phyloP scores from a whole-genome alignment of 1,139 yeast species.

The Pichia sp. region DNA sequence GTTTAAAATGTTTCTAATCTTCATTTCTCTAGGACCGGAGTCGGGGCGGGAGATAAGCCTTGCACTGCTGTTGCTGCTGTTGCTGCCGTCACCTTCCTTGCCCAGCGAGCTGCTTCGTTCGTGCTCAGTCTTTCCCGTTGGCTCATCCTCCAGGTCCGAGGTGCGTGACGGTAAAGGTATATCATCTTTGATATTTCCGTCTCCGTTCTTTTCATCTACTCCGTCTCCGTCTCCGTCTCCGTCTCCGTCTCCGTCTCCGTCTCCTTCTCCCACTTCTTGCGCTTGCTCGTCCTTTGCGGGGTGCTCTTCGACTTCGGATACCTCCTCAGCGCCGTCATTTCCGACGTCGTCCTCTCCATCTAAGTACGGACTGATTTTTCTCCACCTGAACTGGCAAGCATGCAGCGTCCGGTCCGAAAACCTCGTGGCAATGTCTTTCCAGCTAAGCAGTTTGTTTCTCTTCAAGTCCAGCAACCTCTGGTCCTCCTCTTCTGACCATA shows the following conservation, averaged over 20 bases:
- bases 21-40: background rate
- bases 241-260: background rate
- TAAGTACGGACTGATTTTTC: slow-evolving; percentile 17
- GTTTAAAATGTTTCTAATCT: background rate
- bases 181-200: background rate
- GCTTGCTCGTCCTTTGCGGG: no score
- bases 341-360: slow-evolving; percentile 2
- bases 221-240: background rate
- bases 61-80: background rate
- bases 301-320: background rate
- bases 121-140: background rate
- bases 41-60: no score
- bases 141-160: no score
- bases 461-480: slow-evolving; percentile 13
- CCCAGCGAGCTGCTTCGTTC: background rate
- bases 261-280: no score
- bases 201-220: background rate
- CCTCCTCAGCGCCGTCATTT: background rate
- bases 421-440: slow-evolving; percentile 19
- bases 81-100: background rate
- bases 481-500: slow-evolving; percentile 21
- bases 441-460: slow-evolving; percentile 12
- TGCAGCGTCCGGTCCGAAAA: slow-evolving; percentile 19
- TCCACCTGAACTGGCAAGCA: slow-evolving; percentile 23
- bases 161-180: no score